Conservation (phyloP, 805 yeast genomes). For the Spathaspora hagerdaliae region DNA sequence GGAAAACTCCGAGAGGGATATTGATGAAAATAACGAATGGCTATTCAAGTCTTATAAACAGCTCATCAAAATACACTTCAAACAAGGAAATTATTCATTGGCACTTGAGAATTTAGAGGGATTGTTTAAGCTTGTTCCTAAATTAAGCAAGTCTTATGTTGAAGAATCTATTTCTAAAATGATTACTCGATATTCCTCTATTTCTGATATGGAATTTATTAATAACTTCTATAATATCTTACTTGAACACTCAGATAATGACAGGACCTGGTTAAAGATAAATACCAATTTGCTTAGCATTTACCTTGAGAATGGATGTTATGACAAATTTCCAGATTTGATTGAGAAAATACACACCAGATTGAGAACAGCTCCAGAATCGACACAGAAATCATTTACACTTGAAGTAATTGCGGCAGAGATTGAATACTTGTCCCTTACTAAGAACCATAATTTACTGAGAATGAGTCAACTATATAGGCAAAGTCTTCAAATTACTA, state of each 20-base stretch:
- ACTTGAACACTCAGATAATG: conserved; percentile 19
- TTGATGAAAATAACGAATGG: conserved; percentile 22
- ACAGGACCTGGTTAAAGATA: conserved; percentile 47
- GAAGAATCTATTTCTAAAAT: conserved; percentile 38
- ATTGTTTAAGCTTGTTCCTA: conserved; percentile 20
- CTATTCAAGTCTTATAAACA: conserved; percentile 39
- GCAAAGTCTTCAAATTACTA: conserved; percentile 38
- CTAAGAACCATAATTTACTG: conserved; percentile 26
- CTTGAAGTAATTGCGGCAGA: conserved; percentile 67
- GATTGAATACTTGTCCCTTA: conserved; percentile 48
- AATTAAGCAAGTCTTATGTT: conserved; percentile 31
- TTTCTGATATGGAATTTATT: conserved; percentile 24
- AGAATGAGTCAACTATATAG: conserved; percentile 47
- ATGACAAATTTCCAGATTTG: conserved; percentile 24
- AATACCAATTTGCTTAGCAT: conserved; percentile 40
- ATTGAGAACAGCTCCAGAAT: conserved; percentile 38
- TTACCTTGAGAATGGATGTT: conserved; percentile 5
- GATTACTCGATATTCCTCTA: conserved; percentile 27
- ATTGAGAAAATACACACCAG: conserved; percentile 34
- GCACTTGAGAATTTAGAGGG: conserved; percentile 18
- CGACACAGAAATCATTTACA: conserved; percentile 43
- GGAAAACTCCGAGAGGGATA: conserved; percentile 8
- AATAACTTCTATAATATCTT: conserved; percentile 26
- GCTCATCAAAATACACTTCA: conserved; percentile 32
- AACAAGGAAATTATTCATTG: conserved; percentile 16